Base-by-base conservation (phyloP, 1,139 yeast genomes). In the Candida freyschussii region DNA sequence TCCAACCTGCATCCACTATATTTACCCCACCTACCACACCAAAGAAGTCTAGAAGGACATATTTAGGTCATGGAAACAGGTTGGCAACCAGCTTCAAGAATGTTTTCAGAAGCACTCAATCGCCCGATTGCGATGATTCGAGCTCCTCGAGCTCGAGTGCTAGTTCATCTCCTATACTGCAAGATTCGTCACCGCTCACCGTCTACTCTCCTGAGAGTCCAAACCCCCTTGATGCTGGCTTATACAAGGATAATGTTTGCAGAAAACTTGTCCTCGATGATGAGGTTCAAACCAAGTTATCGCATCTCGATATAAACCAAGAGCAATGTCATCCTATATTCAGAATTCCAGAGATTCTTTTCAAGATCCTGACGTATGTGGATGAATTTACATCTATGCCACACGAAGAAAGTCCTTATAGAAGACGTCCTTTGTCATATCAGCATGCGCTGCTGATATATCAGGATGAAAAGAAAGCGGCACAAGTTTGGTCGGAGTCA, bases 261-360 rank as follows among this genome's bases (percentile, higher is more conserved):
- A 23, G 32, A 19, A 26, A 31, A 7, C 29, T 36, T 17, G 25
- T 17, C 2, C 30, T 37, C 33, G 35, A 43, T 16, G 32, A 33
- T 26, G 32, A 33, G 11, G 34, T 43, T 31, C 35, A 40, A 24
- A 24, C 30, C 6, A 38, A 39, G 19, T 33, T 45, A 18, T 39
- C 47, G 3, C 25, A 39, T 21, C 31, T 37, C 13, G 25, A 30
- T 15, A 17, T 32, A 16, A 36, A 30, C 16, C 36, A 12, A 21
- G 19, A 13, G n/a, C 30, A 25, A 20, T 11, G 45, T 19, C 73
- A 69, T 36, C 60, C 63, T 15, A 80, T 86, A 6, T 80, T 86
- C 50, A 66, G 67, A 32, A 76, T 81, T 13, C 95, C 96, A 0
- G 96, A 87, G 55, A 78, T 87, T 36, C 65, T 86, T 13, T 59